Evolutionary conservation across 306 rosid genomes (phyloP), one percentile per base, ranked within the genome.

Genomic region (Cercis canadensis): DNA sequence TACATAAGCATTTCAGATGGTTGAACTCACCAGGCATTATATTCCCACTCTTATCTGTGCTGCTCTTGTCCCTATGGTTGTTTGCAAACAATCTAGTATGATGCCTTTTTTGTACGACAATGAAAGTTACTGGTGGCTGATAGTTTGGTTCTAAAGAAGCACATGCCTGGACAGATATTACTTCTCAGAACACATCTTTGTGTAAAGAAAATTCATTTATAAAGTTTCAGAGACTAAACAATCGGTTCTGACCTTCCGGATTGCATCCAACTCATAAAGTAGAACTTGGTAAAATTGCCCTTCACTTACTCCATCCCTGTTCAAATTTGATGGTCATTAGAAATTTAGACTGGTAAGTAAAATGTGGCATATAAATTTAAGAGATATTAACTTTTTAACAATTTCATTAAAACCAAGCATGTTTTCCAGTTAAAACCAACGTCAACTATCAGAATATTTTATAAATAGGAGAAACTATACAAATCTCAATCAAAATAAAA

Each of bases 251-350:
- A 92, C 98, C 98, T 92, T 92, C 81, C 96, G 81, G 70, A 92
- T 92, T 5, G 98, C 98, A 72, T 89, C 98, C 29, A 92, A 75
- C 85, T 92, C 98, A 41, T 84, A 89, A 53, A 92, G 98, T 37
- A 92, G 78, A 55, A 92, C 96, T 81, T 92, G 97, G 76, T 92
- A 92, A 80, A 92, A 89, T 45, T 92, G 98, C 50, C 98, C 98
- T 83, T 92, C 98, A 47, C 98, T 92, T 13, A 92, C 98, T 33
- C 98, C 98, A 12, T 92, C 98, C 90, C 98, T 92, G 83, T 62
- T 55, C 76, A 58, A 71, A 78, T 75, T 40, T n/a, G 58, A 14
- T 47, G 43, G 39, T 49, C 29, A 44, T 37, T 37, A 73, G 41
- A 0, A 37, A 19, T 46, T n/a, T n/a, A n/a, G n/a, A n/a, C n/a